These are phyloP conservation scores for Coemansia sp. DNA, from an alignment of 192 early-diverging fungal genomes.

Conservation along the genomic window DNA sequence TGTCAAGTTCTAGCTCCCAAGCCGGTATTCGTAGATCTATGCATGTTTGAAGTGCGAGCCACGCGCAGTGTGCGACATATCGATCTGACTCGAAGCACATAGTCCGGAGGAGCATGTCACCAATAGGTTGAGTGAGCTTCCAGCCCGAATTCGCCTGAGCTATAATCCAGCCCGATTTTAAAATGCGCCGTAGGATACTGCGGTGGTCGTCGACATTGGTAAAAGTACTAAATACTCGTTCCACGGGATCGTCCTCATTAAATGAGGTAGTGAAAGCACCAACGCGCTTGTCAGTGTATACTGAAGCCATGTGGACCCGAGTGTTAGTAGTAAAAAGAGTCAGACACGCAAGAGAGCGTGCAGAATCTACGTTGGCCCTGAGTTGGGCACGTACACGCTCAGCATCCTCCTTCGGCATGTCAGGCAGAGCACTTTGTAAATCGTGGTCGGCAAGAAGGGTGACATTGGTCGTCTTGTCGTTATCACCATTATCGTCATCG, in stretches of 20 bases:
- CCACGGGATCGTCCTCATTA: constrained; percentile 16
- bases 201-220: not conserved
- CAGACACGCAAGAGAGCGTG: not conserved
- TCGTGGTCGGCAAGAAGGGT: not conserved
- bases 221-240: constrained; percentile 5
- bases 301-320: not conserved
- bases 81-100: constrained; percentile 12
- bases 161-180: constrained; percentile 19
- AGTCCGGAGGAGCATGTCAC: constrained; percentile 18
- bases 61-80: constrained; percentile 7
- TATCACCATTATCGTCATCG: constrained; percentile 12
- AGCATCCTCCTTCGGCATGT: constrained; percentile 11
- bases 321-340: constrained; percentile 11
- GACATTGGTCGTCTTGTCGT: not conserved
- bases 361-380: not conserved
- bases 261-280: not conserved
- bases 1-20: constrained; percentile 16
- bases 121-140: constrained; percentile 30
- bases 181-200: constrained; percentile 15
- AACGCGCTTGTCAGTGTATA: not conserved
- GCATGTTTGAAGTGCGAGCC: constrained; percentile 13
- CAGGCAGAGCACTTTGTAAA: constrained; percentile 1
- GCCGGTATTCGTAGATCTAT: constrained; percentile 18
- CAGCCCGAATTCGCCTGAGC: constrained; percentile 22
- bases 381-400: constrained; percentile 16